A percentile compares a stretch with the other conserved stretches of the same genome.
phyloP scores from a whole-genome alignment of 1,139 yeast genomes.

The Kazachstania sp. region DNA sequence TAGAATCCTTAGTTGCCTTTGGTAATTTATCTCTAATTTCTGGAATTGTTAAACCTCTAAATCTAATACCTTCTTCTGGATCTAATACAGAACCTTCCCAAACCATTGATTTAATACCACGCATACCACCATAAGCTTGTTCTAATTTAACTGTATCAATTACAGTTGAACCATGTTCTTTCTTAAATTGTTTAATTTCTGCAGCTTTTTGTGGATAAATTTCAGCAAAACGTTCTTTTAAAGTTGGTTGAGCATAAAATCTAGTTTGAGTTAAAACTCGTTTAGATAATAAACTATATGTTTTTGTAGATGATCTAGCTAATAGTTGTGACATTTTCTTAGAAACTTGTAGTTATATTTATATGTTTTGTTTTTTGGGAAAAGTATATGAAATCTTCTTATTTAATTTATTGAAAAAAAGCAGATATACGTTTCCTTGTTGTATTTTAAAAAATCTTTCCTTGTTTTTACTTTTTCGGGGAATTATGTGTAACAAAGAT shows the following conservation, averaged over 20 bases:
- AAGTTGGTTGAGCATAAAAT: constrained; percentile 40
- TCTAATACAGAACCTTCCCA: constrained; percentile 52
- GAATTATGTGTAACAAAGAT: no score
- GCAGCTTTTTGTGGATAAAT: constrained; percentile 87
- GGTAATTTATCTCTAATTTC: constrained; percentile 43
- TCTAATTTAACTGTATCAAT: constrained; percentile 91
- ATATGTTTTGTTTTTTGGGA: neutral
- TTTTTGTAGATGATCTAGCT: constrained; percentile 1
- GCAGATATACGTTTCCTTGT: no score
- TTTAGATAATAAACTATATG: neutral
- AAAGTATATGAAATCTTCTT: neutral
- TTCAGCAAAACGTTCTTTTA: constrained; percentile 90
- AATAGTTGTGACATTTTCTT: constrained; percentile 6
- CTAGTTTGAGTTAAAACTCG: constrained; percentile 2
- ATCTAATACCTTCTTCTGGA: constrained; percentile 45
- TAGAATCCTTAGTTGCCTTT: constrained; percentile 43
- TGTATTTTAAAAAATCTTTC: no score
- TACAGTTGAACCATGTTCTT: constrained; percentile 79
- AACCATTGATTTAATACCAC: constrained; percentile 42
- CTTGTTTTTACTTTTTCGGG: no score
- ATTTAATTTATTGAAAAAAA: no score
- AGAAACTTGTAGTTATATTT: neutral
- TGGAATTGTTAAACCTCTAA: constrained; percentile 46
- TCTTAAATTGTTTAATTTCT: constrained; percentile 80
- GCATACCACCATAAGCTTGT: constrained; percentile 81